phyloP scores from a whole-genome alignment of 2,329 filamentous ascomycete species.

The Fragosphaeria purpurea region DNA sequence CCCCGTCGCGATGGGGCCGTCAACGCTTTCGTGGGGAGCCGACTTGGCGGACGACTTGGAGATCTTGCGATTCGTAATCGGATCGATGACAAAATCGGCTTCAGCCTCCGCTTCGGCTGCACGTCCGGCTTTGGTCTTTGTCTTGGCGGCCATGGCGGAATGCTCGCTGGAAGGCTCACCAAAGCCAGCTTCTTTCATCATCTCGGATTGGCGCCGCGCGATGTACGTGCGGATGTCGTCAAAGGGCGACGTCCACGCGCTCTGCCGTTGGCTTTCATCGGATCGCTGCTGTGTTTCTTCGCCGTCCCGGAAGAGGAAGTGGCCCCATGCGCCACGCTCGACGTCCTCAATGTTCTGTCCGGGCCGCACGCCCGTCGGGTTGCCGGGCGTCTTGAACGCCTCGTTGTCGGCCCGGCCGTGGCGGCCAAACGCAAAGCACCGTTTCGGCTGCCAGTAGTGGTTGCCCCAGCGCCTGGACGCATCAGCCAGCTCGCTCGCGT shows the following conservation, averaged over 20 bases:
- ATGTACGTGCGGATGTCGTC: slow-evolving; percentile 26
- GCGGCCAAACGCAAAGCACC: slow-evolving; percentile 11
- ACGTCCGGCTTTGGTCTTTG: no score
- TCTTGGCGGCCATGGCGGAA: background rate
- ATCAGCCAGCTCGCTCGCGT: slow-evolving; percentile 23
- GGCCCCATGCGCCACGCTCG: slow-evolving; percentile 34
- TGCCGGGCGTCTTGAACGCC: slow-evolving; percentile 27
- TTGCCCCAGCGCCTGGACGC: slow-evolving; percentile 32
- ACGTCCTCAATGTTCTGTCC: slow-evolving; percentile 34
- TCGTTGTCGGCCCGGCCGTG: slow-evolving; percentile 16
- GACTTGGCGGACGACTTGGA: slow-evolving; percentile 17
- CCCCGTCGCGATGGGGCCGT: slow-evolving; percentile 22
- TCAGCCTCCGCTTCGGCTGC: slow-evolving; percentile 4
- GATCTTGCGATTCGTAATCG: slow-evolving; percentile 48
- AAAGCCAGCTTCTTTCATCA: slow-evolving; percentile 6
- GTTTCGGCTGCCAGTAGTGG: slow-evolving; percentile 27
- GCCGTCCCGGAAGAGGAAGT: slow-evolving; percentile 28
- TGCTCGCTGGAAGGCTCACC: slow-evolving; percentile 11
- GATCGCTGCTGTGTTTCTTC: background rate
- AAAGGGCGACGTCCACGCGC: slow-evolving; percentile 22
- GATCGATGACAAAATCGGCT: slow-evolving; percentile 39
- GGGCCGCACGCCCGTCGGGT: slow-evolving; percentile 26
- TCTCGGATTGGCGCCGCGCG: slow-evolving; percentile 11
- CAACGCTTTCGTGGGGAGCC: slow-evolving; percentile 9
- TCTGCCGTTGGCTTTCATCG: slow-evolving; percentile 12